Evolutionary conservation across 163 green algal genomes (phyloP), one percentile per base, ranked within the genome.

Genomic region (Prototheca cutis): DNA sequence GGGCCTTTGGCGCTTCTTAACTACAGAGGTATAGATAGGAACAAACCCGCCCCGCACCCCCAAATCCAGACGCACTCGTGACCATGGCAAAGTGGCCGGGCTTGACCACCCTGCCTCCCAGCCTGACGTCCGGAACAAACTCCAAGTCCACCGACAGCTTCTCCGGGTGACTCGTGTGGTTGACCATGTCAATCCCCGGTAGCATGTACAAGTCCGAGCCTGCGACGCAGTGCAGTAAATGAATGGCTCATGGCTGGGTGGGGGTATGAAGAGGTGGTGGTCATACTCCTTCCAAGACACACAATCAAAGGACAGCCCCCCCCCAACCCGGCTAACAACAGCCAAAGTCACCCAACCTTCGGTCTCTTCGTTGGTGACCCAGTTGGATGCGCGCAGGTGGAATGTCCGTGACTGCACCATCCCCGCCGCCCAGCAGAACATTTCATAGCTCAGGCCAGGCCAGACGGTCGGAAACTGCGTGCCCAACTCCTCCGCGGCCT

Each of bases 161-260:
- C 1, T 39, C 40, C 2, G 70, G 58, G 33, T 72, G 27, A 6
- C 56, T 75, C 29, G 61, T 59, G 62, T 90, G 84, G 68, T 92
- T 90, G 48, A 88, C 65, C 82, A 90, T 86, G 73, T 92, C 84
- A 2, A 92, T 87, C 24, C 58, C 82, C 1, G 84, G 80, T 1
- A 92, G 58, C 32, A 90, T 55, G 62, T 80, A 89, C 59, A 92
- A 74, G 42, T 81, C 72, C 2, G 67, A 55, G 24, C 68, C 74
- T 70, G n/a, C n/a, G n/a, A n/a, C n/a, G n/a, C n/a, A n/a, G n/a
- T n/a, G n/a, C n/a, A n/a, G n/a, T n/a, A n/a, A n/a, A n/a, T n/a
- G n/a, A n/a, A n/a, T n/a, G n/a, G n/a, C n/a, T n/a, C n/a, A n/a
- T n/a, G n/a, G n/a, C n/a, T n/a, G n/a, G n/a, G n/a, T n/a, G n/a